A percentile compares a stretch with the other conserved stretches of the same genome.
Evolutionary conservation across 2,329 filamentous ascomycete genomes (phyloP).

Genomic region (Colletotrichum destructivum): DNA sequence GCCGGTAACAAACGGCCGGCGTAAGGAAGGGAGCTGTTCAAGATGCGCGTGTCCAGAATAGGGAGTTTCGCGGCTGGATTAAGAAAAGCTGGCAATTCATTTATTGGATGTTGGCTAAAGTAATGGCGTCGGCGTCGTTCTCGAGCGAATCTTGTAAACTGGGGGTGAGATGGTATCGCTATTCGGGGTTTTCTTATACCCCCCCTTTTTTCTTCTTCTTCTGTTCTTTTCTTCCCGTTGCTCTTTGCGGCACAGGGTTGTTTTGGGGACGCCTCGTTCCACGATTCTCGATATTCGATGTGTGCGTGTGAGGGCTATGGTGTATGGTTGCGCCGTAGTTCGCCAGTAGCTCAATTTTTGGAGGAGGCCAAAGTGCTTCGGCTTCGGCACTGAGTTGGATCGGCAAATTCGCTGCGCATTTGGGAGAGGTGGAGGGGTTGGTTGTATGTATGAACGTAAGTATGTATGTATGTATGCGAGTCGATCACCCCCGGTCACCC

Average conservation of each 20-base stretch:
- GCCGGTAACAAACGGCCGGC: conserved; percentile 31
- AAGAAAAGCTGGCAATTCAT: conserved; percentile 34
- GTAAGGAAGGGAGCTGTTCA: neutral
- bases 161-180: conserved; percentile 1
- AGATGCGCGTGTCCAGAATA: conserved; percentile 12
- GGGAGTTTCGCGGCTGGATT: conserved; percentile 4
- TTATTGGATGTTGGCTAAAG: conserved; percentile 27
- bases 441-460: neutral
- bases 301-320: neutral
- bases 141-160: conserved; percentile 18
- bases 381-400: neutral
- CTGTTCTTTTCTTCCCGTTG: neutral
- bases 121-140: neutral
- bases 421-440: conserved; percentile 25
- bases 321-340: conserved; percentile 15
- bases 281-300: conserved; percentile 25
- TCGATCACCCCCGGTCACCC: conserved; percentile 32
- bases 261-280: conserved; percentile 23
- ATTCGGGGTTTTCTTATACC: neutral
- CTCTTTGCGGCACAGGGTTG: too few relatives aligned
- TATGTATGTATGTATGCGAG: conserved; percentile 7
- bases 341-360: conserved; percentile 12
- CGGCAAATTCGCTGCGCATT: conserved; percentile 11
- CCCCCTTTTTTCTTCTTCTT: conserved; percentile 24
- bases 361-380: neutral